phyloP scores from a whole-genome alignment of 2,329 filamentous ascomycete genomes.

The Podosphaera aphanis region DNA sequence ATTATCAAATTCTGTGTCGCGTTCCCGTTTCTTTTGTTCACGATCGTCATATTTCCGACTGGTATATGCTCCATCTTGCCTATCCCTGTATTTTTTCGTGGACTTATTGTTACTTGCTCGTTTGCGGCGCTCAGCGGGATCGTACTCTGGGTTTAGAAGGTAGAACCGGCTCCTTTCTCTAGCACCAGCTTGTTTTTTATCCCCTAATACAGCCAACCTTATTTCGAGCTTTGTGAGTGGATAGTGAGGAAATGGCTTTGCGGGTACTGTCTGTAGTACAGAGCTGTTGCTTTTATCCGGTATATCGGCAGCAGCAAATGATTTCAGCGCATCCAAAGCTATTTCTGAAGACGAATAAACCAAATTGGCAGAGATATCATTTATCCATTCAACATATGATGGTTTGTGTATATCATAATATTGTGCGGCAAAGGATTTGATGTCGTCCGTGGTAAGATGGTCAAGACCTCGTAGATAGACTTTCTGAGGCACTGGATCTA shows the following conservation, averaged over 20 bases:
- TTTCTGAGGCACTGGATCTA: constrained; percentile 10
- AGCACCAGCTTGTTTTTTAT: constrained; percentile 62
- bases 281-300: constrained; percentile 31
- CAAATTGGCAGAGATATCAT: constrained; percentile 76
- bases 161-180: constrained; percentile 74
- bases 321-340: constrained; percentile 30
- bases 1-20: constrained; percentile 39
- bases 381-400: constrained; percentile 70
- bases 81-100: constrained; percentile 36
- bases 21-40: constrained; percentile 21
- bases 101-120: constrained; percentile 24
- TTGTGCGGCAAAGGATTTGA: constrained; percentile 49
- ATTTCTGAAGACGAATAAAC: constrained; percentile 37
- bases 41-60: constrained; percentile 22
- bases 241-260: constrained; percentile 43
- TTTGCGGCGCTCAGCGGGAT: constrained; percentile 50
- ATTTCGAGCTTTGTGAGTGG: constrained; percentile 48
- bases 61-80: constrained; percentile 23
- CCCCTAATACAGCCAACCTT: constrained; percentile 47
- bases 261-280: constrained; percentile 38
- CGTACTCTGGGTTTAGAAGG: constrained; percentile 70
- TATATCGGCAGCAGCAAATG: constrained; percentile 26
- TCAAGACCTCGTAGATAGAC: constrained; percentile 62
- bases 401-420: constrained; percentile 35
- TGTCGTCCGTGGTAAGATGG: constrained; percentile 54